A percentile compares a stretch with the other conserved stretches of the same genome.
These are phyloP conservation scores for Suhomyces maxii DNA, from an alignment of 1,139 yeast genomes.

Conservation along the genomic window DNA sequence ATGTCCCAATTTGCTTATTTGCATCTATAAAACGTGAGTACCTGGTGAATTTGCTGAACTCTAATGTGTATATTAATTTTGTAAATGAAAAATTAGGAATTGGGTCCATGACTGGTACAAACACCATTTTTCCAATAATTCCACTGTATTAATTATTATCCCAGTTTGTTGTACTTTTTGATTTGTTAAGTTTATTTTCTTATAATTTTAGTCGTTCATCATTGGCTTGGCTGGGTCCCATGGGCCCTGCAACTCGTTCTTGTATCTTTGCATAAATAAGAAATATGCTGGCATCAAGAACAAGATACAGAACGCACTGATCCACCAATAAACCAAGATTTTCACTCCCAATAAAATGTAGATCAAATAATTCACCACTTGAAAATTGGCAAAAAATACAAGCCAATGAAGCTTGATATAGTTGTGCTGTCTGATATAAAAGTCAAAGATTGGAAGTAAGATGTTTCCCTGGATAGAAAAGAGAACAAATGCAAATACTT, in stretches of 20 bases:
- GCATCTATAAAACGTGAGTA: too few relatives aligned
- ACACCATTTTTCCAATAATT: too few relatives aligned
- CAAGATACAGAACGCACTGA: constrained; percentile 46
- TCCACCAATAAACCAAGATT: constrained; percentile 50
- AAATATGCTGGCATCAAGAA: constrained; percentile 72
- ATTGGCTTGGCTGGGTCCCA: constrained; percentile 87
- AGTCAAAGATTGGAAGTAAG: constrained; percentile 68
- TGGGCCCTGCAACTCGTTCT: constrained; percentile 88
- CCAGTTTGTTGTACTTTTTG: too few relatives aligned
- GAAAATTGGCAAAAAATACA: constrained; percentile 27
- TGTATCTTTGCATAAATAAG: constrained; percentile 70
- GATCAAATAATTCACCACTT: constrained; percentile 24
- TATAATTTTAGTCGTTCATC: neutral
- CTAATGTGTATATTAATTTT: too few relatives aligned
- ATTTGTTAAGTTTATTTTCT: neutral
- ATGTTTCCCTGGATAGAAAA: constrained; percentile 74
- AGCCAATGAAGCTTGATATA: constrained; percentile 30
- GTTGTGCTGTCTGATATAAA: constrained; percentile 49
- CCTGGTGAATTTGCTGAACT: too few relatives aligned
- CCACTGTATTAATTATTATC: too few relatives aligned
- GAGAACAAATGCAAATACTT: constrained; percentile 80
- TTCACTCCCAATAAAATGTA: constrained; percentile 39
- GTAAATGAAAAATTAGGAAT: too few relatives aligned
- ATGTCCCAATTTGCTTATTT: too few relatives aligned
- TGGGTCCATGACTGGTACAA: too few relatives aligned